A percentile compares a stretch with the other conserved stretches of the same genome.
phyloP scores from a whole-genome alignment of 805 yeast species.

The Saccharomycopsis microspora region DNA sequence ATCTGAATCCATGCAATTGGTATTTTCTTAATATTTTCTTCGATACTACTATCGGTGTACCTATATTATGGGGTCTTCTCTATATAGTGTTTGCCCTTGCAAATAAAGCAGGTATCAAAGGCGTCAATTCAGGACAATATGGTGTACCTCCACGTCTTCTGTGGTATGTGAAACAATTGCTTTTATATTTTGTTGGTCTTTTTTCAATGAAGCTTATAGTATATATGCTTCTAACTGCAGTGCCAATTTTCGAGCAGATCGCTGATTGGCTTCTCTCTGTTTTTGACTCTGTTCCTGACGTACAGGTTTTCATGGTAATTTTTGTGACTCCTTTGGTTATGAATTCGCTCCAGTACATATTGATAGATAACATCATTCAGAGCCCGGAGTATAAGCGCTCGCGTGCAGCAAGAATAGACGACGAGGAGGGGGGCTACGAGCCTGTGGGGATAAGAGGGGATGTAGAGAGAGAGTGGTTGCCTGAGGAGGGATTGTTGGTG shows the following conservation, averaged over 20 bases:
- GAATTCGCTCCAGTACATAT: conserved; percentile 63
- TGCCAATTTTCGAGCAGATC: conserved; percentile 57
- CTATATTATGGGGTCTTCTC: conserved; percentile 54
- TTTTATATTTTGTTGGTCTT: conserved; percentile 36
- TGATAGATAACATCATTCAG: conserved; percentile 59
- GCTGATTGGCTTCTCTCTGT: conserved; percentile 74
- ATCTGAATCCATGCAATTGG: conserved; percentile 83
- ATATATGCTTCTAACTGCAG: conserved; percentile 42
- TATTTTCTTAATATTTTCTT: conserved; percentile 79
- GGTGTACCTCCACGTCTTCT: conserved; percentile 37
- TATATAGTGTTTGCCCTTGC: conserved; percentile 38
- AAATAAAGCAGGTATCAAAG: conserved; percentile 32
- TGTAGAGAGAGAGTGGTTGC: conserved; percentile 6
- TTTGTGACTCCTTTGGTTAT: conserved; percentile 65
- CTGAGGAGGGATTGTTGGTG: conserved; percentile 14
- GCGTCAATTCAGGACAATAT: conserved; percentile 32
- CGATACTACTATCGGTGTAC: conserved; percentile 92
- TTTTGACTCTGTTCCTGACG: conserved; percentile 68
- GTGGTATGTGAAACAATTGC: conserved; percentile 38
- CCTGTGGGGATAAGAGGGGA: not conserved
- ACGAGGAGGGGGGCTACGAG: not conserved
- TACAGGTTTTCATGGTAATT: conserved; percentile 82
- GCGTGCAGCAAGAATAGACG: conserved; percentile 5
- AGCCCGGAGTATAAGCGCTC: conserved; percentile 16
- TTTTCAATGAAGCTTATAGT: conserved; percentile 51